Base-by-base conservation (phyloP, 495 filamentous ascomycete genomes). In the Staphylotrichum longicolle region DNA sequence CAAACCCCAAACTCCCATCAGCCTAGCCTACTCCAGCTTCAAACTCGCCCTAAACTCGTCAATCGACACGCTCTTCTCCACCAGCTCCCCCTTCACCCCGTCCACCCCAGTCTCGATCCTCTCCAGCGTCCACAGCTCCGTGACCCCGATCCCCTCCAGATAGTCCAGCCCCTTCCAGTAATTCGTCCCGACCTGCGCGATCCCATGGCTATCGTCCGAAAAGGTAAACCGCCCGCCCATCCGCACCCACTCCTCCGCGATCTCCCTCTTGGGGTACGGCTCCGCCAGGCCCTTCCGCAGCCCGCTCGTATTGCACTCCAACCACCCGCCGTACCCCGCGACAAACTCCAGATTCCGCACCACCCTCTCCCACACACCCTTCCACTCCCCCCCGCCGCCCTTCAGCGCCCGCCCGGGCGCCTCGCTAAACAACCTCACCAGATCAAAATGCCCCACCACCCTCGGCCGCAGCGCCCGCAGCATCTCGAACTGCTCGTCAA, bases 381-480 rank as follows among this genome's bases (percentile, higher is more conserved):
- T 62, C 70, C 78, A 83, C 58, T 63, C 20, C 20, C 20, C 20
- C 1, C 20, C 20, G 20, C 20, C 20, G 20, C 20, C 20, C 20
- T 27, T 77, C 53, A 93, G 77, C 57, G 82, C 82, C 47, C 79
- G 70, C 61, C 85, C 80, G 5, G 85, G 85, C 34, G 88, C 79
- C 63, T 86, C 82, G 65, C 87, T 90, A 69, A 90, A 83, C 63
- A 98, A 74, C 42, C 93, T 76, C 60, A 98, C 90, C 39, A 98
- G 77, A 76, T 98, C 94, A 73, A 97, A 95, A 74, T 98, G 94
- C 10, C 91, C 94, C 15, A 98, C 87, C 14, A 98, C 83, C 9
- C 84, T 82, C 42, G 95, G 95, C 70, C 79, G 79, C 61, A 95
- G 67, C n/a, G 80, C 77, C 47, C 69, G 66, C 42, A 98, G 77